Evolutionary conservation across 495 filamentous ascomycete species (phyloP).

Genomic region (Clohesyomyces aquaticus): DNA sequence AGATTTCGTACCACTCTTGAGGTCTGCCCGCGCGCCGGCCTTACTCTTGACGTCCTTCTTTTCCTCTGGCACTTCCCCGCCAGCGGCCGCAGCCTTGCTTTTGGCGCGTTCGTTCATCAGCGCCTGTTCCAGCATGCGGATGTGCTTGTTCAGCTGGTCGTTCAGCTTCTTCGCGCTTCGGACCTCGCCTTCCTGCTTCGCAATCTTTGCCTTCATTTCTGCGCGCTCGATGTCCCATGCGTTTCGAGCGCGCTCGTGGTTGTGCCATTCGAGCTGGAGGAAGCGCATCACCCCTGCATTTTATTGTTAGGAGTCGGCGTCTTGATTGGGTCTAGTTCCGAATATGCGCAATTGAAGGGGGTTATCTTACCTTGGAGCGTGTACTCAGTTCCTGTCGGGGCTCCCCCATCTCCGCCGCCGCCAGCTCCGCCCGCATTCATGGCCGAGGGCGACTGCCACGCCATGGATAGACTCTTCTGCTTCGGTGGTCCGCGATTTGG

Average conservation of each 20-base stretch:
- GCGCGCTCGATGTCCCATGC: conserved; percentile 98
- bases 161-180: conserved; percentile 83
- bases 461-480: conserved; percentile 33
- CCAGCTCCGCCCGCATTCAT: conserved; percentile 42
- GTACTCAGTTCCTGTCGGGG: conserved; percentile 80
- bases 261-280: conserved; percentile 98
- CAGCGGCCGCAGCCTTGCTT: conserved; percentile 44
- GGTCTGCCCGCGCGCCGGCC: conserved; percentile 18
- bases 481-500: conserved; percentile 10
- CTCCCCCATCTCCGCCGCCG: conserved; percentile 38
- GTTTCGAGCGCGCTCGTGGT: conserved; percentile 96
- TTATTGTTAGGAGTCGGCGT: no score
- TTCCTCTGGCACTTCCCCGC: conserved; percentile 41
- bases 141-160: conserved; percentile 84
- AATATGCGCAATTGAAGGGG: neutral
- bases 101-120: conserved; percentile 71
- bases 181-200: conserved; percentile 87
- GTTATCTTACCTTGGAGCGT: conserved; percentile 83
- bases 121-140: conserved; percentile 86
- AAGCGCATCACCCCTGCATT: conserved; percentile 94
- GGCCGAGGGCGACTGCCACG: conserved; percentile 44
- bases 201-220: conserved; percentile 98
- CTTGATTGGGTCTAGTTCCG: no score
- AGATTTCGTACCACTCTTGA: conserved; percentile 32
- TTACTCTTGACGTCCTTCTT: conserved; percentile 39